These are phyloP conservation scores for Phytopythium ostracodes DNA, from an alignment of 352 stramenopile species.

Conservation along the genomic window DNA sequence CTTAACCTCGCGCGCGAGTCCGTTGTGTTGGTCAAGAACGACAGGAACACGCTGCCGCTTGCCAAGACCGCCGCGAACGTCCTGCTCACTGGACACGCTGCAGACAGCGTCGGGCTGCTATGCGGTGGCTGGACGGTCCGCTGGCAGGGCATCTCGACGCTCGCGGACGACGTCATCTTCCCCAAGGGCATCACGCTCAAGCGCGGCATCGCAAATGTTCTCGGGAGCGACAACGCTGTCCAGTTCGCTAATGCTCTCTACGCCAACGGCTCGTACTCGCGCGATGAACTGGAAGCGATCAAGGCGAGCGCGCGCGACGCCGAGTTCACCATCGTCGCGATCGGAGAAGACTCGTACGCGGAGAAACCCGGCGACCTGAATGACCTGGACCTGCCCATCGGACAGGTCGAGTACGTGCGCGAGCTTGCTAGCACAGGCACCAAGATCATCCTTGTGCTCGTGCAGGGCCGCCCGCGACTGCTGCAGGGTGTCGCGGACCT, in stretches of 20 bases:
- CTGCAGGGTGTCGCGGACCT: slow-evolving; percentile 49
- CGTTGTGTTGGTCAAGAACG: slow-evolving; percentile 86
- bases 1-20: slow-evolving; percentile 75
- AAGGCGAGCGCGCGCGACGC: slow-evolving; percentile 17
- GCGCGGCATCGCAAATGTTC: slow-evolving; percentile 41
- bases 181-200: slow-evolving; percentile 64
- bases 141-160: slow-evolving; percentile 83
- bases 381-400: slow-evolving; percentile 62
- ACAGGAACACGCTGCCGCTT: slow-evolving; percentile 49
- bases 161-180: slow-evolving; percentile 58
- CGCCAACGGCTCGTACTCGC: slow-evolving; percentile 48
- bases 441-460: slow-evolving; percentile 79
- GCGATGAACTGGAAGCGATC: slow-evolving; percentile 34
- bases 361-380: slow-evolving; percentile 88
- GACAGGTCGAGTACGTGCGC: slow-evolving; percentile 80
- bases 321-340: slow-evolving; percentile 59
- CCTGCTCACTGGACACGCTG: slow-evolving; percentile 66
- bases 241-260: slow-evolving; percentile 54
- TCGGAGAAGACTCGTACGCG: slow-evolving; percentile 78
- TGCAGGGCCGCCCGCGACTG: slow-evolving; percentile 73
- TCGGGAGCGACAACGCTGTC: slow-evolving; percentile 14
- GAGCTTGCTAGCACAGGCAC: slow-evolving; percentile 62
- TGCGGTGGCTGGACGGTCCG: slow-evolving; percentile 83
- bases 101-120: slow-evolving; percentile 63
- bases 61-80: slow-evolving; percentile 18